Evolutionary conservation across 108 stramenopile species (phyloP).

Genomic region (Halocafeteria seosinensis): DNA sequence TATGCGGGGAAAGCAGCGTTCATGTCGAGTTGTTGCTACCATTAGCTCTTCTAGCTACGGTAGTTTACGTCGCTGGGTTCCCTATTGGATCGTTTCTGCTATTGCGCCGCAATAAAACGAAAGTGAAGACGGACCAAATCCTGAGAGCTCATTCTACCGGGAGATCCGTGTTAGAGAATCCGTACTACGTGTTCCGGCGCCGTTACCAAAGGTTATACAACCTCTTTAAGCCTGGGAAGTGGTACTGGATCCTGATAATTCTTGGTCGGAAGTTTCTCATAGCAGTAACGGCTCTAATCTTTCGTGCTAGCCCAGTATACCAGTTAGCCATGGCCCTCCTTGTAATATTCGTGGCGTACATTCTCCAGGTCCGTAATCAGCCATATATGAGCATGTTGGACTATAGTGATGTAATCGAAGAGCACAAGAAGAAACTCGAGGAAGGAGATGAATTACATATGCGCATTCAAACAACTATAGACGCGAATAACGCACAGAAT

Average conservation of each 20-base stretch:
- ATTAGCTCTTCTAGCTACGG: slow-evolving; percentile 4
- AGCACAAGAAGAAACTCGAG: too few relatives aligned
- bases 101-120: neutral
- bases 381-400: slow-evolving; percentile 19
- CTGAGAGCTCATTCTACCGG: slow-evolving; percentile 4
- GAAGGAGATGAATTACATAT: too few relatives aligned
- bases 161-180: neutral
- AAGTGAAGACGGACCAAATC: slow-evolving; percentile 15
- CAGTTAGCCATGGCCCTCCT: slow-evolving; percentile 13
- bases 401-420: neutral
- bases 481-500: too few relatives aligned
- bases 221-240: slow-evolving; percentile 12
- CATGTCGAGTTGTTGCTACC: too few relatives aligned
- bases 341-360: slow-evolving; percentile 17
- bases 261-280: slow-evolving; percentile 20
- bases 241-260: slow-evolving; percentile 18
- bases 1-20: too few relatives aligned
- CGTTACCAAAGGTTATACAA: slow-evolving; percentile 14
- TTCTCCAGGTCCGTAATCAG: slow-evolving; percentile 6
- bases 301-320: slow-evolving; percentile 11
- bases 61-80: slow-evolving; percentile 1
- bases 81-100: slow-evolving; percentile 4
- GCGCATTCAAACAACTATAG: too few relatives aligned
- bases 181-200: slow-evolving; percentile 14
- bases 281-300: slow-evolving; percentile 11